Conservation (phyloP, 371 early-diverging fungal species). For the Apophysomyces trapeziformis region DNA sequence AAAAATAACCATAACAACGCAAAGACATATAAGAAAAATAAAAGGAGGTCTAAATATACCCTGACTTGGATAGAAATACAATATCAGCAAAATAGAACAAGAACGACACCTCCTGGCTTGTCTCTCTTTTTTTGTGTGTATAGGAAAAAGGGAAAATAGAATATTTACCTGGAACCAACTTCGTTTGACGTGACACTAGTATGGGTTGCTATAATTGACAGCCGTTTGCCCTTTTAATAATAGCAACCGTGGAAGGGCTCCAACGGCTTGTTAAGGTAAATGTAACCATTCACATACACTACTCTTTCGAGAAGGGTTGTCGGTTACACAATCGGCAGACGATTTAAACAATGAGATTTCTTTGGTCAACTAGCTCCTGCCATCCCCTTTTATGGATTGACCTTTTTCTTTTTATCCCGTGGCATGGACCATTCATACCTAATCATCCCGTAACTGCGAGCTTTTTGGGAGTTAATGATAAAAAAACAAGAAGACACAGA, state of each 20-base stretch:
- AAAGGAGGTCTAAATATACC: neutral
- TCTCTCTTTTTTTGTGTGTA: neutral
- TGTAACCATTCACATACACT: neutral
- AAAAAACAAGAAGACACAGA: neutral
- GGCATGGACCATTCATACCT: neutral
- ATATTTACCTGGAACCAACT: conserved; percentile 3
- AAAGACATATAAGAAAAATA: neutral
- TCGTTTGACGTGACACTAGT: neutral
- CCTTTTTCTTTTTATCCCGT: conserved; percentile 3
- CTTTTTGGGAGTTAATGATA: neutral
- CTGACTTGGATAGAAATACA: neutral
- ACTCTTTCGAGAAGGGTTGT: neutral
- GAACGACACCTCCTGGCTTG: neutral
- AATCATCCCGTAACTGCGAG: neutral
- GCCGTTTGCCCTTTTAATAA: neutral
- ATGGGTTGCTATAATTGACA: conserved; percentile 1
- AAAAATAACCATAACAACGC: neutral
- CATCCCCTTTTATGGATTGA: neutral
- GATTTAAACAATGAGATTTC: neutral
- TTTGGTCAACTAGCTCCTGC: neutral
- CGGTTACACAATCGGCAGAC: neutral
- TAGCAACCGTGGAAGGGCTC: neutral
- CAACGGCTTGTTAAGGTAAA: neutral
- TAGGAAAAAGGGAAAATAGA: neutral
- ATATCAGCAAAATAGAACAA: neutral